Conservation (phyloP, 2,329 filamentous ascomycete genomes). For the Falciphora oryzae region DNA sequence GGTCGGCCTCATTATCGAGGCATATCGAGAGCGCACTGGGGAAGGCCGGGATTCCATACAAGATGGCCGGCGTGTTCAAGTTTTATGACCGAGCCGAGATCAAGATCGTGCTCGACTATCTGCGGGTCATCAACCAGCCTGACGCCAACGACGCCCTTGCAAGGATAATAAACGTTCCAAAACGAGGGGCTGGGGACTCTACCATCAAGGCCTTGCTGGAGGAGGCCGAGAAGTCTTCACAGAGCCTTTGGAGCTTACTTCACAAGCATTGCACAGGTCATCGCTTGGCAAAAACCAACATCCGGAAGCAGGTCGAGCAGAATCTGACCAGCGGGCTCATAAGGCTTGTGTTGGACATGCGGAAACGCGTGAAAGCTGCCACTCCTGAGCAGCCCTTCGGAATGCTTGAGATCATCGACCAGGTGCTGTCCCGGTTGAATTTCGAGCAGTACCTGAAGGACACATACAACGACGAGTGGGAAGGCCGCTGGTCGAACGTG, state of each 20-base stretch:
- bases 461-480: slow-evolving; percentile 67
- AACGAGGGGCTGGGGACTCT: slow-evolving; percentile 72
- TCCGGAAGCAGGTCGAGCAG: slow-evolving; percentile 45
- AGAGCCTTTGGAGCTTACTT: slow-evolving; percentile 73
- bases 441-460: slow-evolving; percentile 70
- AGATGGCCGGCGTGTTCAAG: slow-evolving; percentile 83
- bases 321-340: slow-evolving; percentile 47
- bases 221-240: slow-evolving; percentile 65
- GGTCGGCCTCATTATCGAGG: slow-evolving; percentile 75
- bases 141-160: slow-evolving; percentile 81
- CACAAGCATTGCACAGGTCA: slow-evolving; percentile 46
- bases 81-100: slow-evolving; percentile 93
- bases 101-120: slow-evolving; percentile 80
- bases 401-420: slow-evolving; percentile 44
- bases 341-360: slow-evolving; percentile 32
- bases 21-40: slow-evolving; percentile 81
- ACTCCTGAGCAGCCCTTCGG: slow-evolving; percentile 25
- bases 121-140: slow-evolving; percentile 78
- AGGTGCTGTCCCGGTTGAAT: slow-evolving; percentile 57
- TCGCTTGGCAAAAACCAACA: slow-evolving; percentile 40
- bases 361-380: slow-evolving; percentile 25
- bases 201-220: slow-evolving; percentile 70
- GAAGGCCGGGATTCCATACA: slow-evolving; percentile 76
- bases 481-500: slow-evolving; percentile 80
- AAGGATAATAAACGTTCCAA: slow-evolving; percentile 78